Evolutionary conservation across 306 rosid genomes (phyloP).

Genomic region (Dryas alaskensis): DNA sequence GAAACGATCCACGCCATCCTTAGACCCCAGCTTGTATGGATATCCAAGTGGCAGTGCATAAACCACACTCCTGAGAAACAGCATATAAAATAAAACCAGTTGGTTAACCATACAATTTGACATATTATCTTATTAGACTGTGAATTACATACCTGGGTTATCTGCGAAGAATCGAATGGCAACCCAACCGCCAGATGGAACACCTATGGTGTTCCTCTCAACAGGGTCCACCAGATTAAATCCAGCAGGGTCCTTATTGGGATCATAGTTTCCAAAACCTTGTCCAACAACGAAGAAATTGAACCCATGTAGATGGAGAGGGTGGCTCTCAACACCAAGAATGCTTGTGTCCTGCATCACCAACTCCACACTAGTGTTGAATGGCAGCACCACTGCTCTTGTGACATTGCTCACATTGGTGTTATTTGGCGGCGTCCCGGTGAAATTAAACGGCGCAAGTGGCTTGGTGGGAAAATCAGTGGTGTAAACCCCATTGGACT

Average conservation of each 20-base stretch:
- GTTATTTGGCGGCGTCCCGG: slow-evolving; percentile 74
- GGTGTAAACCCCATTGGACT: slow-evolving; percentile 49
- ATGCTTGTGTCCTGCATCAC: slow-evolving; percentile 70
- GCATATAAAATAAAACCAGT: background rate
- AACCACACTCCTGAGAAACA: slow-evolving; percentile 69
- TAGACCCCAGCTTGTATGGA: slow-evolving; percentile 91
- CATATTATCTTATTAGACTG: background rate
- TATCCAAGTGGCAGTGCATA: slow-evolving; percentile 87
- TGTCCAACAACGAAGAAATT: slow-evolving; percentile 69
- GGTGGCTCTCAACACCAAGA: slow-evolving; percentile 75
- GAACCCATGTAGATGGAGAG: slow-evolving; percentile 83
- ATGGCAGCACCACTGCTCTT: slow-evolving; percentile 53
- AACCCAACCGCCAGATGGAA: slow-evolving; percentile 79
- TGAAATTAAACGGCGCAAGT: slow-evolving; percentile 52
- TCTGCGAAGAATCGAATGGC: slow-evolving; percentile 72
- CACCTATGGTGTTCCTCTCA: slow-evolving; percentile 63
- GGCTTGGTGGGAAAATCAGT: slow-evolving; percentile 65
- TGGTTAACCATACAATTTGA: too few relatives aligned
- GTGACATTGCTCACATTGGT: slow-evolving; percentile 60
- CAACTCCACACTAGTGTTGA: slow-evolving; percentile 71
- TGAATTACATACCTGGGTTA: slow-evolving; percentile 57
- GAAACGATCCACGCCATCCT: slow-evolving; percentile 82
- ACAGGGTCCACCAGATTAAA: slow-evolving; percentile 71
- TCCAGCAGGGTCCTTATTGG: slow-evolving; percentile 52
- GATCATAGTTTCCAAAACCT: slow-evolving; percentile 78